These are phyloP conservation scores for Pogostemon cablin DNA, from an alignment of 257 asterid genomes.

Conservation along the genomic window DNA sequence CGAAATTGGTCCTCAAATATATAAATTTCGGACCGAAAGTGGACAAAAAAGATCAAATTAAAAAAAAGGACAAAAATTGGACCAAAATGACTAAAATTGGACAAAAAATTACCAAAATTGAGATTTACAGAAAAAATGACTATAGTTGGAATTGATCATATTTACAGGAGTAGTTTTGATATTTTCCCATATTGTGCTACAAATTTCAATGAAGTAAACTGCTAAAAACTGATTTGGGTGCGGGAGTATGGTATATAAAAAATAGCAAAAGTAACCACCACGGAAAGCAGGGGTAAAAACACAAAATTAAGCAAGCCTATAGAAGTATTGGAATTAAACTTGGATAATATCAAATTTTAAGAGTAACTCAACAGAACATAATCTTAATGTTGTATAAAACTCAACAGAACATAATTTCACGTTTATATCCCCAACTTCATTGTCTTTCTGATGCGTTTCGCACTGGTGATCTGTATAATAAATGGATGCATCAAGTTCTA, in stretches of 20 bases:
- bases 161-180: no score
- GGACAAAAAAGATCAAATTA: no score
- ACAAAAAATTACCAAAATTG: background rate
- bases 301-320: background rate
- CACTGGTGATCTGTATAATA: slow-evolving; percentile 52
- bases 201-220: no score
- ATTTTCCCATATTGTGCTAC: no score
- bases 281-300: background rate
- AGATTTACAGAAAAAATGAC: background rate
- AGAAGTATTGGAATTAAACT: background rate
- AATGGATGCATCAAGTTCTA: slow-evolving; percentile 73
- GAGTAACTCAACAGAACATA: background rate
- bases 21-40: no score
- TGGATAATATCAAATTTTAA: background rate
- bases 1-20: no score
- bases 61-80: no score
- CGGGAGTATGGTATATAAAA: background rate
- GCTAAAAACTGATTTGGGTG: background rate
- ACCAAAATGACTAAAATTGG: no score
- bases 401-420: slow-evolving; percentile 40
- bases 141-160: no score
- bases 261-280: background rate
- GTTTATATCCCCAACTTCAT: slow-evolving; percentile 38
- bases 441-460: slow-evolving; percentile 42
- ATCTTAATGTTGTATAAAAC: background rate